These are phyloP conservation scores for Neopestalotiopsis sp. DNA, from an alignment of 2,329 filamentous ascomycete genomes.

Conservation along the genomic window DNA sequence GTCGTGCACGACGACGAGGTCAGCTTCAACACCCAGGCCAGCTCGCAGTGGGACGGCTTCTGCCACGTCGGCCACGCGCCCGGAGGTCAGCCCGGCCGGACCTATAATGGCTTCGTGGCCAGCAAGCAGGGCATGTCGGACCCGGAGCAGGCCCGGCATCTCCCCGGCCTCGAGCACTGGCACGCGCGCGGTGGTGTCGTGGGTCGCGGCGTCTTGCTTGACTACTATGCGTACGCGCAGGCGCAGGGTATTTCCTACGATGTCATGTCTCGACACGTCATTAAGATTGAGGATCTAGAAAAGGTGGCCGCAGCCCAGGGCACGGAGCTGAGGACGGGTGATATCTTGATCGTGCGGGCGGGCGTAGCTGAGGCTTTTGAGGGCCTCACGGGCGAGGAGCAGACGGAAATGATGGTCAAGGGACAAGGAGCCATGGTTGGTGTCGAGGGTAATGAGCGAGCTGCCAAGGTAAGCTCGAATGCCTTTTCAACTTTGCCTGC, in stretches of 20 bases:
- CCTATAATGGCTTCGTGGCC: constrained; percentile 16
- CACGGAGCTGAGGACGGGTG: constrained; percentile 51
- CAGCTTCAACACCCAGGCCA: constrained; percentile 24
- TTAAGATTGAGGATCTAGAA: constrained; percentile 49
- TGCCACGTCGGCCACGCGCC: constrained; percentile 20
- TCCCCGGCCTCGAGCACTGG: constrained; percentile 21
- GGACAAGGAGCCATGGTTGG: constrained; percentile 45
- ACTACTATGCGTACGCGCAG: constrained; percentile 55
- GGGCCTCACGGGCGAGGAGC: constrained; percentile 35
- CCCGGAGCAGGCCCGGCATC: neutral
- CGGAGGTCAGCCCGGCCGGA: neutral
- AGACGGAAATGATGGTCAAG: constrained; percentile 24
- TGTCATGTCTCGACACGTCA: constrained; percentile 45
- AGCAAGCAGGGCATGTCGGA: constrained; percentile 19
- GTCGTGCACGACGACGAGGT: constrained; percentile 19
- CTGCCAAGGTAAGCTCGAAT: constrained; percentile 39
- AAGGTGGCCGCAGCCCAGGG: constrained; percentile 49
- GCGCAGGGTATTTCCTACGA: constrained; percentile 41
- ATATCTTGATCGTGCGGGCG: constrained; percentile 62
- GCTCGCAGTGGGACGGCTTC: constrained; percentile 23
- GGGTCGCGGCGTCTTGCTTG: constrained; percentile 57
- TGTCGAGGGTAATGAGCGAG: constrained; percentile 52
- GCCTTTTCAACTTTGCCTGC: neutral
- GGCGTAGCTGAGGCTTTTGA: constrained; percentile 47
- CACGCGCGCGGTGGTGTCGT: constrained; percentile 47